These are phyloP conservation scores for Ophiognomonia clavigignenti-juglandacearum DNA, from an alignment of 2,329 filamentous ascomycete genomes.

Conservation along the genomic window DNA sequence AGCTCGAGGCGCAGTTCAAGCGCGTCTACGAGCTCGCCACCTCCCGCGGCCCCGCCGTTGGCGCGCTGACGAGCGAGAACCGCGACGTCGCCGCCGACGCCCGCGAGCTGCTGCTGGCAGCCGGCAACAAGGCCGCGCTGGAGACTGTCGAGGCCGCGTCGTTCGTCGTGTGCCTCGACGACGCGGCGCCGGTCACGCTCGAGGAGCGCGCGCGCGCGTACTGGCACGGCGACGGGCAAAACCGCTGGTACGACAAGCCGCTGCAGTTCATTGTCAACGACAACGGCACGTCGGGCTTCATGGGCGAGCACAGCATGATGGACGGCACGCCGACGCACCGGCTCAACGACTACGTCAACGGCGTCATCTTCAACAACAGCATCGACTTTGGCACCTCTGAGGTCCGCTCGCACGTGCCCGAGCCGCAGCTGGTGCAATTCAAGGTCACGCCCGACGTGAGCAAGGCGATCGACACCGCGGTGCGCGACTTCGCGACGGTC, in stretches of 20 bases:
- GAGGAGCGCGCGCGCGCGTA: conserved; percentile 95
- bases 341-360: conserved; percentile 90
- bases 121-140: conserved; percentile 74
- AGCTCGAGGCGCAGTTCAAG: conserved; percentile 86
- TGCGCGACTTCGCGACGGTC: conserved; percentile 71
- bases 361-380: conserved; percentile 89
- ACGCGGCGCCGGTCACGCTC: conserved; percentile 83
- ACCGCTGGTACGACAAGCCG: conserved; percentile 98
- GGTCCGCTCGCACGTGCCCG: conserved; percentile 77
- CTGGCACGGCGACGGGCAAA: conserved; percentile 95
- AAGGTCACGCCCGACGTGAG: conserved; percentile 69
- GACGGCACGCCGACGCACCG: conserved; percentile 97
- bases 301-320: conserved; percentile 99
- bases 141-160: conserved; percentile 82
- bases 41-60: conserved; percentile 65
- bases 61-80: conserved; percentile 84
- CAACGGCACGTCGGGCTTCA: conserved; percentile 95
- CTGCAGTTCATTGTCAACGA: conserved; percentile 97
- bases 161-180: conserved; percentile 90
- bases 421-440: conserved; percentile 75
- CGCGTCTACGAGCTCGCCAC: conserved; percentile 72
- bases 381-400: conserved; percentile 78
- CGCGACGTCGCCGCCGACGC: conserved; percentile 89
- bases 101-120: conserved; percentile 67
- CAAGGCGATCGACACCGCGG: conserved; percentile 72